A percentile compares a stretch with the other conserved stretches of the same genome.
Conservation (phyloP, 768 basidiomycete species). For the Suillus placidus region DNA sequence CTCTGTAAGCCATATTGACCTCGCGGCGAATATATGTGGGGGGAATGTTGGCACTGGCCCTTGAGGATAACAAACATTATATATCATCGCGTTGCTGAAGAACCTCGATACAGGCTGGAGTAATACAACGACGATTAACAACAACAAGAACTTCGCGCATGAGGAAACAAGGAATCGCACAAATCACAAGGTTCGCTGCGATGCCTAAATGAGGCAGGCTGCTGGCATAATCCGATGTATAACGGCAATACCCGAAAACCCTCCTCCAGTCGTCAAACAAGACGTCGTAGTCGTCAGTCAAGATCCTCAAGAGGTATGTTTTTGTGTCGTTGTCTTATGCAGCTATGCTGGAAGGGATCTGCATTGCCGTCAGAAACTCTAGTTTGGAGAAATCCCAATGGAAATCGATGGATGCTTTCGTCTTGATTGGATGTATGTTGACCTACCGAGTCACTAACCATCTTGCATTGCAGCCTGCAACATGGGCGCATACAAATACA, state of each 20-base stretch:
- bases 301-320: constrained; percentile 34
- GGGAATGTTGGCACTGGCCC: background rate
- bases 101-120: background rate
- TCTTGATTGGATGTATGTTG: constrained; percentile 18
- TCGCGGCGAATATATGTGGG: background rate
- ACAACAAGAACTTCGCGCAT: background rate
- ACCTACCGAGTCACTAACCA: constrained; percentile 18
- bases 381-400: background rate
- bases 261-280: constrained; percentile 6
- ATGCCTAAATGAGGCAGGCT: constrained; percentile 2
- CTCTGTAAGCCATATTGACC: constrained; percentile 30
- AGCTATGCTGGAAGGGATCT: constrained; percentile 2
- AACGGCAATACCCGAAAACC: constrained; percentile 29
- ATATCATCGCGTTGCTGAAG: background rate
- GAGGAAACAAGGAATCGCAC: constrained; percentile 1
- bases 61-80: background rate
- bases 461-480: constrained; percentile 44
- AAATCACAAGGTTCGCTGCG: background rate
- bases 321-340: constrained; percentile 6
- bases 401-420: constrained; percentile 13
- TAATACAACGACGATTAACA: constrained; percentile 2
- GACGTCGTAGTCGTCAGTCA: constrained; percentile 17
- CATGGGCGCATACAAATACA: constrained; percentile 96
- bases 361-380: background rate
- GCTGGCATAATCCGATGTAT: constrained; percentile 16